Base-by-base conservation (phyloP, 768 basidiomycete species). In the Suillus variegatus region DNA sequence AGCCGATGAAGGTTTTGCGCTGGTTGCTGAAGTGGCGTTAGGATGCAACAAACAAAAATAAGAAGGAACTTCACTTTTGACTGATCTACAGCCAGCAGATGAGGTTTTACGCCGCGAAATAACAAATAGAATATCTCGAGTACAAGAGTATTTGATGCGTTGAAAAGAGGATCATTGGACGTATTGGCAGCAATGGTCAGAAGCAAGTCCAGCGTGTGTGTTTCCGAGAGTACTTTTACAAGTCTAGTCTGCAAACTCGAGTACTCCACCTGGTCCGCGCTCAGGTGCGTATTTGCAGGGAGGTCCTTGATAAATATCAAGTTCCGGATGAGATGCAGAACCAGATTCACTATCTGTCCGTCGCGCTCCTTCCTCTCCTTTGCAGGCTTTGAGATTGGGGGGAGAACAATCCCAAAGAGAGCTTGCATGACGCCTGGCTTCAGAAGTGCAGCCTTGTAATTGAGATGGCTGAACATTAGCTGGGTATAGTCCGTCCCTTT, bases 71-170 rank as follows among this genome's bases (percentile, higher is more conserved):
- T 57, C 66, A 92, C 92, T 81, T 91, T 88, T 49, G 80, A 77
- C 74, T 91, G 90, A 72, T 92, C 87, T 40, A 81, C 69, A 1
- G 83, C 77, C 66, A 90, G 74, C 1, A 85, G 82, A 20, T 77
- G 73, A 4, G 95, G 92, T 65, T 85, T 89, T 60, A 92, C 84
- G 20, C 91, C 91, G 40, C 95, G 86, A 76, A 93, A 94, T 10
- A 97, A 80, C 6, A 99, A 87, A 76, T 97, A 97, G 65, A 98
- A 84, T 36, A 96, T 96, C 78, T 99, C 97, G 46, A 99, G 86
- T 7, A 94, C 85, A 47, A 98, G 84, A 6, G 93, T 93, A 74
- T 99, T 99, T 84, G 88, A 96, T 4, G 84, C 82, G 63, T 89
- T 91, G 77, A 94, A 90, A 65, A 95, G 82, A n/a, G 89, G 83